These are phyloP conservation scores for Erysimum cheiri DNA, from an alignment of 441 rosid species.

Conservation along the genomic window DNA sequence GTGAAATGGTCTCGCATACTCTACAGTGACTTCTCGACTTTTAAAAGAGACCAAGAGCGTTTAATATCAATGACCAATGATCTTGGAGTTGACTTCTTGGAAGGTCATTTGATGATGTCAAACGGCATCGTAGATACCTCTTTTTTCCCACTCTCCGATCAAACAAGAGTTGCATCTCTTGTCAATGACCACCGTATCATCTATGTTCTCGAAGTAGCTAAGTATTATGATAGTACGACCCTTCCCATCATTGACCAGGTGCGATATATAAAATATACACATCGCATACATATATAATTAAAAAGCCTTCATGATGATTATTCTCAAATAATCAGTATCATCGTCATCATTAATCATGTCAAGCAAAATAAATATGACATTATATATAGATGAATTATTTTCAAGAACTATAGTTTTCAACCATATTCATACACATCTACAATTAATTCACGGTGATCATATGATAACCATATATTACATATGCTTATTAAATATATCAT, in stretches of 20 bases:
- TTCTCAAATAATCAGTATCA: neutral
- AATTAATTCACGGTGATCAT: neutral
- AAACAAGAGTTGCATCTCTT: constrained; percentile 59
- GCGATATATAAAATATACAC: neutral
- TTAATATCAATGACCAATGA: constrained; percentile 71
- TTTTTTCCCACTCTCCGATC: constrained; percentile 68
- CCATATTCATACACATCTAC: neutral
- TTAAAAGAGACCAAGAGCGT: constrained; percentile 79
- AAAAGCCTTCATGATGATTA: constrained; percentile 13
- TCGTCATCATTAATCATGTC: neutral
- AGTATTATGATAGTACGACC: constrained; percentile 62
- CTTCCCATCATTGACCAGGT: constrained; percentile 57
- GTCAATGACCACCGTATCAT: constrained; percentile 61
- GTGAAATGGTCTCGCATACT: constrained; percentile 87
- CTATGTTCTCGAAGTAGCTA: constrained; percentile 87
- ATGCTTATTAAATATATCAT: neutral
- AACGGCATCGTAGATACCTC: constrained; percentile 73
- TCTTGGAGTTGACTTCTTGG: constrained; percentile 66
- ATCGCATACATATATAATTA: neutral
- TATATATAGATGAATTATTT: neutral
- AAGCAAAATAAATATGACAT: neutral
- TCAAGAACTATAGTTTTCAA: neutral
- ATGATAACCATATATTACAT: neutral
- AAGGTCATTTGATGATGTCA: constrained; percentile 76
- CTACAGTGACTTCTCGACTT: constrained; percentile 71